Conservation (phyloP, 2,329 filamentous ascomycete genomes). For the Phyllosticta capitalensis region DNA sequence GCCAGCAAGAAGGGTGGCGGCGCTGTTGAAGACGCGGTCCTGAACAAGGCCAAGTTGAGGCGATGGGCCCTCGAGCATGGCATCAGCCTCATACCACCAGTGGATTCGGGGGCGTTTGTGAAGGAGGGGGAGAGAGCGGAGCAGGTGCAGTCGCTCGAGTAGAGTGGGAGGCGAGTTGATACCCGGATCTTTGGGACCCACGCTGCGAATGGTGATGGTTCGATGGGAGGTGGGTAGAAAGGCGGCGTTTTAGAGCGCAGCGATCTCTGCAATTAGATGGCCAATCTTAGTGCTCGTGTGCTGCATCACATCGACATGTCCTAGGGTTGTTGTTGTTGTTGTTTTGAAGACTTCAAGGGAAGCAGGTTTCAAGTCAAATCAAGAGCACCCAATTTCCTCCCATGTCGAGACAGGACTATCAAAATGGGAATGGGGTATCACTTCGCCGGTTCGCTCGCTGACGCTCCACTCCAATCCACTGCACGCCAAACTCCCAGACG, state of each 20-base stretch:
- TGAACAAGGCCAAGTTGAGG: constrained; percentile 9
- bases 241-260: neutral
- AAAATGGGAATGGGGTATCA: too few species aligned
- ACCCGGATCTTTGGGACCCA: neutral
- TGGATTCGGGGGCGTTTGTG: neutral
- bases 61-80: constrained; percentile 7
- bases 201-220: neutral
- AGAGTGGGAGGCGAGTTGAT: neutral
- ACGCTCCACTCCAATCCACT: too few species aligned
- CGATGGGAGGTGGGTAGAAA: neutral
- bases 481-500: too few species aligned
- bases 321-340: too few species aligned
- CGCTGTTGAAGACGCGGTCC: neutral
- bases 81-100: constrained; percentile 6
- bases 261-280: too few species aligned
- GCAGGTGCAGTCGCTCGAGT: neutral
- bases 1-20: neutral
- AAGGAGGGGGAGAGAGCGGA: neutral
- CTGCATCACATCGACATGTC: too few species aligned
- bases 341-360: too few species aligned
- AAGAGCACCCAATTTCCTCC: too few species aligned
- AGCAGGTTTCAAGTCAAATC: too few species aligned
- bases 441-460: too few species aligned
- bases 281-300: too few species aligned
- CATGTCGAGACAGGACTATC: too few species aligned